A percentile compares a stretch with the other conserved stretches of the same genome.
Evolutionary conservation across 345 rosid genomes (phyloP).

Genomic region (Mangifera indica): DNA sequence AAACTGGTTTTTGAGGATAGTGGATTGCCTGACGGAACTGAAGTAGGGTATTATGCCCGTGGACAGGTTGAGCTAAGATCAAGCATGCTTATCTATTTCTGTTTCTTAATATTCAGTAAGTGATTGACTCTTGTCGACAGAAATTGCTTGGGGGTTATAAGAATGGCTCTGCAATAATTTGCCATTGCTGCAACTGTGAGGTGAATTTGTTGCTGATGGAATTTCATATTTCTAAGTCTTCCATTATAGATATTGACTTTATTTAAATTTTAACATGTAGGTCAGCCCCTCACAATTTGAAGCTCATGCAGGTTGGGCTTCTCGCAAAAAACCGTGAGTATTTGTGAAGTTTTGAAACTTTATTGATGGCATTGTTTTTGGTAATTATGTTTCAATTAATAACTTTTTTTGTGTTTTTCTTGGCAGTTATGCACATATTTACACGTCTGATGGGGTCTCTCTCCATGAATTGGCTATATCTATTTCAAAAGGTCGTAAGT

Average conservation of each 20-base stretch:
- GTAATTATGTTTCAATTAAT: neutral
- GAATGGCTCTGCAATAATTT: conserved; percentile 76
- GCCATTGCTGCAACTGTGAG: conserved; percentile 90
- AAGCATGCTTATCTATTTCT: conserved; percentile 26
- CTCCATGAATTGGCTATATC: conserved; percentile 93
- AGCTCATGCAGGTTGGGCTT: conserved; percentile 99
- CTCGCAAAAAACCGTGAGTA: conserved; percentile 94
- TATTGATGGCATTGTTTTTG: neutral
- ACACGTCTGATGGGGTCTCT: conserved; percentile 95
- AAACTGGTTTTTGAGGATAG: conserved; percentile 78
- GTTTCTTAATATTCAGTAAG: conserved; percentile 25
- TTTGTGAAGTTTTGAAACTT: conserved; percentile 1
- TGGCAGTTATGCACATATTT: conserved; percentile 86
- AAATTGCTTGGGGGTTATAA: conserved; percentile 89
- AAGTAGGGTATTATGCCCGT: conserved; percentile 85
- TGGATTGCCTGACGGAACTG: conserved; percentile 96
- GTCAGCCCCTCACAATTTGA: conserved; percentile 96
- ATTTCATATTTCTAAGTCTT: conserved; percentile 16
- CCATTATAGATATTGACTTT: conserved; percentile 20
- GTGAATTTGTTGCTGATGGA: conserved; percentile 40
- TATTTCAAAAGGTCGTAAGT: conserved; percentile 69
- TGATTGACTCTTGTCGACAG: conserved; percentile 52
- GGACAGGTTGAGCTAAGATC: conserved; percentile 67
- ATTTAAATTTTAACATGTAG: conserved; percentile 42
- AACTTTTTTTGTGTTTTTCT: conserved; percentile 22